phyloP scores from a whole-genome alignment of 2,329 filamentous ascomycete genomes.

The Botrytis aclada region DNA sequence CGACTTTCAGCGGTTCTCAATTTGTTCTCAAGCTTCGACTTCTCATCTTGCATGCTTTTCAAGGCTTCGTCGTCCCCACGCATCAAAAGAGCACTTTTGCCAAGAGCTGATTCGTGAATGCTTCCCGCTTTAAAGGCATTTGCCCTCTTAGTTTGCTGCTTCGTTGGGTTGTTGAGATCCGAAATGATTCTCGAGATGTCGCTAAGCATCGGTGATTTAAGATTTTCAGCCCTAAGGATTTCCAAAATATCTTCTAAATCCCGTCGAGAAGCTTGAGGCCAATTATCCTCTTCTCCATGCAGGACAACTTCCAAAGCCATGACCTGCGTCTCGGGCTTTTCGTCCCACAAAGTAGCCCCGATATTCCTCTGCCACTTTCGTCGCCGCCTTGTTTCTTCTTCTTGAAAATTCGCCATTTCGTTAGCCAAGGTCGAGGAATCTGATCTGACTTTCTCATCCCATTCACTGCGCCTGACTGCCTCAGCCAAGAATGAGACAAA shows the following conservation, averaged over 20 bases:
- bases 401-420: slow-evolving; percentile 87
- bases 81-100: slow-evolving; percentile 80
- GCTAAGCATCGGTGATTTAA: slow-evolving; percentile 62
- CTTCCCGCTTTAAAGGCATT: slow-evolving; percentile 97
- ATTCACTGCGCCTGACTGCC: slow-evolving; percentile 80
- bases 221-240: slow-evolving; percentile 60
- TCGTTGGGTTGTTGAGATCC: slow-evolving; percentile 77
- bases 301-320: slow-evolving; percentile 82
- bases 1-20: slow-evolving; percentile 83
- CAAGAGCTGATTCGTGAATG: slow-evolving; percentile 83
- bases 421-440: slow-evolving; percentile 87
- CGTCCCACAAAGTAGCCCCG: slow-evolving; percentile 64
- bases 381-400: slow-evolving; percentile 85
- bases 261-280: slow-evolving; percentile 73
- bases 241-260: slow-evolving; percentile 75
- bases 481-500: slow-evolving; percentile 89
- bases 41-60: slow-evolving; percentile 77
- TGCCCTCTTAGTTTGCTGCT: slow-evolving; percentile 79
- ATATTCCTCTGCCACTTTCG: slow-evolving; percentile 88
- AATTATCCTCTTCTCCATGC: slow-evolving; percentile 72
- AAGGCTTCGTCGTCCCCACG: slow-evolving; percentile 84
- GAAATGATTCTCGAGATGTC: slow-evolving; percentile 74
- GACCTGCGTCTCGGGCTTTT: slow-evolving; percentile 65
- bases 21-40: slow-evolving; percentile 68
- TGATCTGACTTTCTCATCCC: slow-evolving; percentile 83